A percentile compares a stretch with the other conserved stretches of the same genome.
phyloP scores from a whole-genome alignment of 169 alveolate species.

The Plasmodium falciparum region DNA sequence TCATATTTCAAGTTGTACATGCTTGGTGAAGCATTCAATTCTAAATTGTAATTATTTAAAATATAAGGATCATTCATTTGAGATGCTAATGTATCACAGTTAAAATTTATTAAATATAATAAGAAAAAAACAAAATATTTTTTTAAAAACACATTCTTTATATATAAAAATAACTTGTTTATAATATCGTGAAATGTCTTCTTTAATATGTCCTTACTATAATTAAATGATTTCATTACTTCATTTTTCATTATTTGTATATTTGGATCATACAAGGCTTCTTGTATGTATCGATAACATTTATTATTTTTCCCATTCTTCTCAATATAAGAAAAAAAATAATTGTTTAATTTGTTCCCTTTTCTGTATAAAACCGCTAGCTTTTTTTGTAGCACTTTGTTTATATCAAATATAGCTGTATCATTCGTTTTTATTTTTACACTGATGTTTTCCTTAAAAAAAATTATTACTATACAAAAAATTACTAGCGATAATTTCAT shows the following conservation, averaged over 20 bases:
- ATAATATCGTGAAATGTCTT: slow-evolving; percentile 68
- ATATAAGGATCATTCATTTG: slow-evolving; percentile 65
- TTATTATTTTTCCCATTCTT: slow-evolving; percentile 73
- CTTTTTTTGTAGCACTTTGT: slow-evolving; percentile 35
- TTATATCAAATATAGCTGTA: slow-evolving; percentile 73
- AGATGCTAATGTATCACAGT: slow-evolving; percentile 47
- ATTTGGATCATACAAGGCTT: slow-evolving; percentile 68
- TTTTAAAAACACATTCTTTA: slow-evolving; percentile 69
- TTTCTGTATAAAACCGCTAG: slow-evolving; percentile 65
- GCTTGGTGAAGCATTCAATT: slow-evolving; percentile 49
- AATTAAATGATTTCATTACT: slow-evolving; percentile 40
- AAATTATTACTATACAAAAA: slow-evolving; percentile 58
- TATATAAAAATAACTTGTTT: slow-evolving; percentile 57
- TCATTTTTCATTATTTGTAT: slow-evolving; percentile 70
- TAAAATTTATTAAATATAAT: slow-evolving; percentile 59
- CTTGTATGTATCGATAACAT: slow-evolving; percentile 72
- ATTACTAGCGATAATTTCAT: slow-evolving; percentile 57
- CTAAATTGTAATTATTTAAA: slow-evolving; percentile 62
- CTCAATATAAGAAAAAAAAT: slow-evolving; percentile 72
- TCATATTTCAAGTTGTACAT: slow-evolving; percentile 59
- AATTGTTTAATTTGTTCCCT: slow-evolving; percentile 71
- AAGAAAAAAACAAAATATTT: slow-evolving; percentile 65
- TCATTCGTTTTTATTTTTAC: slow-evolving; percentile 58
- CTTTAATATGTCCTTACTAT: slow-evolving; percentile 53
- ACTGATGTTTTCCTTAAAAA: slow-evolving; percentile 65